phyloP scores from a whole-genome alignment of 2,329 filamentous ascomycete genomes.

The Cytospora mali region DNA sequence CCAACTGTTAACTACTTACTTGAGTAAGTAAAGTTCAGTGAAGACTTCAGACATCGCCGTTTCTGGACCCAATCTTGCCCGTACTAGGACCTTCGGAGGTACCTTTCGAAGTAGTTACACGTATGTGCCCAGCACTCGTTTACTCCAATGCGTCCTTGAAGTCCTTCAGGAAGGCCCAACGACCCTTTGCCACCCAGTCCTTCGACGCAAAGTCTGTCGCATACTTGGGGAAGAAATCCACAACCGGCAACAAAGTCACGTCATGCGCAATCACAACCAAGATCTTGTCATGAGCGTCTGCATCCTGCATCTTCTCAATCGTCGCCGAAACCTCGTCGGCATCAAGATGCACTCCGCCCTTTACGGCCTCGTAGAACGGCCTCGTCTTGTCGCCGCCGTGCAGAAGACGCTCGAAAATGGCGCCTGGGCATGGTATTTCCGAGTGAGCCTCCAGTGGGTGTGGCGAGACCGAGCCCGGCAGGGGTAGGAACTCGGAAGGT shows the following conservation, averaged over 20 bases:
- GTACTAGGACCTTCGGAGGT: too few relatives aligned
- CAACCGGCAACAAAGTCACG: conserved; percentile 42
- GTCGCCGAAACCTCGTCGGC: conserved; percentile 41
- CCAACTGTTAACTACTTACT: background rate
- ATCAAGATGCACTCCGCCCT: conserved; percentile 33
- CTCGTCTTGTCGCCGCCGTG: conserved; percentile 33
- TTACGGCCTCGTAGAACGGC: conserved; percentile 37
- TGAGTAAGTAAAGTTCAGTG: too few relatives aligned
- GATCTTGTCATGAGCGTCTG: conserved; percentile 47
- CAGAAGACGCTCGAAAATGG: conserved; percentile 44
- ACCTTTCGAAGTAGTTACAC: too few relatives aligned
- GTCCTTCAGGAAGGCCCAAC: conserved; percentile 55
- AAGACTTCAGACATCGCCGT: background rate
- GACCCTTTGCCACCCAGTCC: conserved; percentile 46
- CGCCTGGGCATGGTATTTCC: conserved; percentile 43
- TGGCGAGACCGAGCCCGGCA: conserved; percentile 39
- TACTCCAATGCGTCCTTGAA: conserved; percentile 46
- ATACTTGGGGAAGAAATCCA: conserved; percentile 53
- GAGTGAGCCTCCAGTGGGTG: conserved; percentile 39
- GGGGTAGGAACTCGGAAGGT: conserved; percentile 27
- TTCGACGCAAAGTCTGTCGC: conserved; percentile 50
- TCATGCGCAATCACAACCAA: conserved; percentile 54
- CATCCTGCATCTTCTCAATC: conserved; percentile 48
- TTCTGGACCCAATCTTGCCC: background rate
- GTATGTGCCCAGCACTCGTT: background rate